Evolutionary conservation across 192 early-diverging fungal genomes (phyloP), one percentile per base, ranked within the genome.

Genomic region (Coemansia sp.): DNA sequence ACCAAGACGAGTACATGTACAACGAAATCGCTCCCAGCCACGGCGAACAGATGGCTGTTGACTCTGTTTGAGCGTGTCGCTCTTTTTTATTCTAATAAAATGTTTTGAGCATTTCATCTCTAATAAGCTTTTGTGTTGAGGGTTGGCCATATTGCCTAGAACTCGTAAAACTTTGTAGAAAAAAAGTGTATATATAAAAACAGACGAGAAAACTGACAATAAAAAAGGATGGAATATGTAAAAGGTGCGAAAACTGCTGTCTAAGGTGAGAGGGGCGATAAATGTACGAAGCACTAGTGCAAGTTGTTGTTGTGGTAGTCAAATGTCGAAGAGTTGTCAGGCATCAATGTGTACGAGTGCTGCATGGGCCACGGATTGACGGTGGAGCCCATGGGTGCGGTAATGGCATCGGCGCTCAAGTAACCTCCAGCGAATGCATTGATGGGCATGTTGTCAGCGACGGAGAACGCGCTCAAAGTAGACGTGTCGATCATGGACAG

Each of bases 1-100:
- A 90, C 76, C 94, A 97, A 75, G 89, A 93, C 44, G 91, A 98
- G 81, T 97, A 90, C 78, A 89, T 98, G 91, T 98, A 92, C 80
- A 95, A 79, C 66, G 82, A 84, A 65, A 74, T 82, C 34, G 53
- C 55, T n/a, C 46, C 69, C 14, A 31, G 62, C 38, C 62, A 69
- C 29, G 38, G 53, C 57, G 68, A 69, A 14, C 67, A 51, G 36
- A 82, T 82, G 80, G 66, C 39, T 7, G 64, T 82, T 32, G 80
- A 82, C 39, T 23, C 59, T 39, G 9, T 23, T 23, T 61, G 21
- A 61, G 34, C 3, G 50, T 12, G 8, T 45, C 42, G 17, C 42
- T 17, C 41, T 42, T 19, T 27, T 29, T 53, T 53, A 9, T 53
- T 9, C 5, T 21, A 12, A 11, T 8, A 21, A 14, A 11, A 9